Evolutionary conservation across 192 early-diverging fungal species (phyloP), one percentile per base, ranked within the genome.

Genomic region (Backusella australiensis): DNA sequence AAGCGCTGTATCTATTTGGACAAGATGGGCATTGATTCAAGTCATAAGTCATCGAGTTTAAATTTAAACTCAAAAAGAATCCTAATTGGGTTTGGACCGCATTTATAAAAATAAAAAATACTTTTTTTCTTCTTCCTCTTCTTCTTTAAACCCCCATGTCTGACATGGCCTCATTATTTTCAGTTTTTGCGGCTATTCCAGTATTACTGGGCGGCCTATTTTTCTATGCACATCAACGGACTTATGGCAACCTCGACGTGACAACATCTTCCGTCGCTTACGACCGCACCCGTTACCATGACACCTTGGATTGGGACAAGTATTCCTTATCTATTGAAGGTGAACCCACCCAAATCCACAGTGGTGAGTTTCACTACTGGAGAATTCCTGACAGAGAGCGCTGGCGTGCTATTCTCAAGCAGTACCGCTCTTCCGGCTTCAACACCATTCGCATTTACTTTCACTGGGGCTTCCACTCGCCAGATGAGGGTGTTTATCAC

Each of bases 351-450:
- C 79, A 91, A 71, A 82, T 96, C 34, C 81, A 92, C 59, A 87
- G 88, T 15, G 91, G 92, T 1, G 95, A 96, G 80, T 96, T 96
- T 80, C 93, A 95, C 79, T 95, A 95, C 78, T 96, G 94, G 94
- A 87, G 94, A 34, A 74, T 95, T 14, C 93, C 94, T 0, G 89
- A 92, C 74, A 56, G 79, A 32, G 49, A 75, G 3, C 82, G 90
- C 8, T 97, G 95, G 95, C 73, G 79, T 36, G 80, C 78, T 26
- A 87, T 93, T 41, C 85, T 97, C 36, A 83, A 86, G 73, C 89
- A 91, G 77, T 92, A 92, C 87, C 89, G 90, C 56, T 86, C 90
- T 5, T 82, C 87, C 19, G 95, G 95, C 0, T 85, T 95, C 36
- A 96, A 91, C 75, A 83, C 91, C 19, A 91, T 97, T 77, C 90